Conservation (phyloP, 805 yeast species). For the Blastobotrys attinorum region DNA sequence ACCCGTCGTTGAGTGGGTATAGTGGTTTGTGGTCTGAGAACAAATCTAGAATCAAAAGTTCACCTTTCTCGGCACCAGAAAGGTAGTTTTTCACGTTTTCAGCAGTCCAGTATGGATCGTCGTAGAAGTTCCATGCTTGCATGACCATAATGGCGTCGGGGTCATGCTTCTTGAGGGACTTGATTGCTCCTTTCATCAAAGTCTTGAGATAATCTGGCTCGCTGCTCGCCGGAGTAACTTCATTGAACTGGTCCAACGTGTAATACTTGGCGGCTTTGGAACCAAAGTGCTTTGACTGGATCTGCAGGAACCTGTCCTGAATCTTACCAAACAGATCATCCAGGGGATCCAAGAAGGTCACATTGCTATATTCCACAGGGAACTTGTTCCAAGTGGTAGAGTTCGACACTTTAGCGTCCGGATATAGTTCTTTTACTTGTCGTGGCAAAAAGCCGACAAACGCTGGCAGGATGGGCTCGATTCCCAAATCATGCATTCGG, state of each 20-base stretch:
- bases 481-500: slow-evolving; percentile 12
- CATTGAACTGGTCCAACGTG: slow-evolving; percentile 15
- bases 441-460: slow-evolving; percentile 10
- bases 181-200: slow-evolving; percentile 6
- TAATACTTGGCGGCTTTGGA: slow-evolving; percentile 6
- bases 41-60: slow-evolving; percentile 9
- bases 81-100: slow-evolving; percentile 10
- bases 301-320: slow-evolving; percentile 8
- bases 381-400: slow-evolving; percentile 9
- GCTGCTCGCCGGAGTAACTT: slow-evolving; percentile 11
- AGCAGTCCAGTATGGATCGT: slow-evolving; percentile 10
- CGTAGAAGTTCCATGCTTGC: slow-evolving; percentile 14
- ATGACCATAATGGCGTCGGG: slow-evolving; percentile 11
- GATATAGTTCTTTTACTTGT: slow-evolving; percentile 5
- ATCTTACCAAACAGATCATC: slow-evolving; percentile 10
- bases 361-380: slow-evolving; percentile 9
- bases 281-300: slow-evolving; percentile 5
- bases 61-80: slow-evolving; percentile 11
- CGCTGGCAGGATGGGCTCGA: slow-evolving; percentile 14
- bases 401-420: slow-evolving; percentile 9
- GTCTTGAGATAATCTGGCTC: slow-evolving; percentile 7
- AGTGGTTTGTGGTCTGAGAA: slow-evolving; percentile 12
- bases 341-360: slow-evolving; percentile 12
- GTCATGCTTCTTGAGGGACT: slow-evolving; percentile 2
- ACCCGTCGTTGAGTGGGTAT: slow-evolving; percentile 9